Percentiles rank a stretch among this genome's conserved stretches.
phyloP scores from a whole-genome alignment of 2,329 filamentous ascomycete species.

The Epicoccum sorghinum region DNA sequence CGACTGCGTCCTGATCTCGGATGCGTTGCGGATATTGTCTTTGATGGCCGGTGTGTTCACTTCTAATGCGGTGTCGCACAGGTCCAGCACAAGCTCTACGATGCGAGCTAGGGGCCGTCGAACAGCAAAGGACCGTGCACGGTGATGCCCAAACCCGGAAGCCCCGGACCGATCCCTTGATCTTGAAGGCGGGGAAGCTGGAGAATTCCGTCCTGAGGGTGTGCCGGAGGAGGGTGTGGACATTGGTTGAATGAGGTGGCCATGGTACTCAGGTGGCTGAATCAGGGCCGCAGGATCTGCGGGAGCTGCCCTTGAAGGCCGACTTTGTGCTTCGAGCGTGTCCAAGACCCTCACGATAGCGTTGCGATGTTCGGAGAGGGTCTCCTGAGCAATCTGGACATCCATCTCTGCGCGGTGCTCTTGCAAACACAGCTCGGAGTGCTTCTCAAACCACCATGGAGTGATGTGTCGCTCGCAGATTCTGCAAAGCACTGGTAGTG shows the following conservation, averaged over 20 bases:
- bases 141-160: constrained; percentile 74
- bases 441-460: constrained; percentile 99
- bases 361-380: constrained; percentile 88
- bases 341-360: constrained; percentile 95
- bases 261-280: constrained; percentile 82
- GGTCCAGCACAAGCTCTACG: constrained; percentile 89
- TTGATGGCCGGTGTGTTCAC: constrained; percentile 95
- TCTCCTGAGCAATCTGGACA: constrained; percentile 94
- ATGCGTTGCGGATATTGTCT: constrained; percentile 68
- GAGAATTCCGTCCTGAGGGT: constrained; percentile 72
- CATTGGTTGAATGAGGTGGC: constrained; percentile 79
- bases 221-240: constrained; percentile 70
- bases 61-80: constrained; percentile 94
- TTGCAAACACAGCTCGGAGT: constrained; percentile 93
- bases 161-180: constrained; percentile 74
- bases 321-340: constrained; percentile 80
- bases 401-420: constrained; percentile 98
- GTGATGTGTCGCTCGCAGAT: constrained; percentile 98
- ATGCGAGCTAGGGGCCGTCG: constrained; percentile 89
- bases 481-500: constrained; percentile 85
- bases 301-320: constrained; percentile 61
- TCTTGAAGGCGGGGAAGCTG: constrained; percentile 67
- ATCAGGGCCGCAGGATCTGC: constrained; percentile 54
- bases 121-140: constrained; percentile 88
- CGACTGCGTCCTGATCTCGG: constrained; percentile 89